Percentiles rank a stretch among this genome's conserved stretches.
These are phyloP conservation scores for Iris pallida DNA, from an alignment of 116 monocot species.

Conservation along the genomic window DNA sequence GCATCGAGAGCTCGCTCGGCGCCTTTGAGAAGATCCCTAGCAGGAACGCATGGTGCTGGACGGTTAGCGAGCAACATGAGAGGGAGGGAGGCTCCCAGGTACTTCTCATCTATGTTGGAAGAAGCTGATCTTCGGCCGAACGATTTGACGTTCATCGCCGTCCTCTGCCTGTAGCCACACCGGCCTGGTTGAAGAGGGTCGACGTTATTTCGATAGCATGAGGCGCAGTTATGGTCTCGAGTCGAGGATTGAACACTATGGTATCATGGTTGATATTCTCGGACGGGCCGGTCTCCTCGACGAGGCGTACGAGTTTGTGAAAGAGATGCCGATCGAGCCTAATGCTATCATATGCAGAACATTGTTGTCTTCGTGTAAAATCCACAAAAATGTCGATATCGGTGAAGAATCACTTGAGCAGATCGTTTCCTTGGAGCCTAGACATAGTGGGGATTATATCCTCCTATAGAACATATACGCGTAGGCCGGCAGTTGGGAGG, in stretches of 20 bases:
- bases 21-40: conserved; percentile 39
- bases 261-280: conserved; percentile 67
- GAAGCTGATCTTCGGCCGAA: conserved; percentile 45
- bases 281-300: conserved; percentile 44
- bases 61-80: conserved; percentile 54
- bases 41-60: conserved; percentile 62
- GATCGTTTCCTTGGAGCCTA: conserved; percentile 39
- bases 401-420: conserved; percentile 51
- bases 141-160: conserved; percentile 55
- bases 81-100: conserved; percentile 40
- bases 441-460: conserved; percentile 72
- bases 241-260: conserved; percentile 68
- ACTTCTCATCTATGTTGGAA: conserved; percentile 50
- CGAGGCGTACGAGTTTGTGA: conserved; percentile 53
- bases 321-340: conserved; percentile 49
- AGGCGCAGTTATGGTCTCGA: conserved; percentile 22
- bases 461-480: conserved; percentile 67
- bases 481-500: conserved; percentile 39
- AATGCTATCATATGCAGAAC: conserved; percentile 69
- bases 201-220: conserved; percentile 35
- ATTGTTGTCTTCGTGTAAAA: conserved; percentile 56
- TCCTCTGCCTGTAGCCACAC: conserved; percentile 68
- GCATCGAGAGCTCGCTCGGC: conserved; percentile 29
- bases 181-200: conserved; percentile 54
- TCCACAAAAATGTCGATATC: conserved; percentile 62